phyloP scores from a whole-genome alignment of 805 yeast species.

The Teunomyces cretensis region DNA sequence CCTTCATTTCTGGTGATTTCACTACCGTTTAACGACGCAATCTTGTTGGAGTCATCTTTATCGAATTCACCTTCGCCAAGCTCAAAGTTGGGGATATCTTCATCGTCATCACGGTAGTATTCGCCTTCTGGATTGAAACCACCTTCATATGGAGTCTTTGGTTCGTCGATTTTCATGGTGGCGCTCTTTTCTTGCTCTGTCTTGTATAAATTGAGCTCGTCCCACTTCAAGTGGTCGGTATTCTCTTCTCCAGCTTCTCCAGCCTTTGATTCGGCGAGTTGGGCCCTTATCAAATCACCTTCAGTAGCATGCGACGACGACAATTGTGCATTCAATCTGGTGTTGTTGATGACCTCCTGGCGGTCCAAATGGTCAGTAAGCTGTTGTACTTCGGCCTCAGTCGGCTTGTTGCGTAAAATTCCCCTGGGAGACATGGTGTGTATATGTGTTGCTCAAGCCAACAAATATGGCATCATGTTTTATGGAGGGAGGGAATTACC shows the following conservation, averaged over 20 bases:
- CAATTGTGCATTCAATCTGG: conserved; percentile 68
- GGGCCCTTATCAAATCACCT: conserved; percentile 49
- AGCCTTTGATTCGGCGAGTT: conserved; percentile 36
- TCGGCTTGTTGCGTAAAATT: conserved; percentile 51
- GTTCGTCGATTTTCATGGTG: conserved; percentile 87
- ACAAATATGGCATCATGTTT: conserved; percentile 2
- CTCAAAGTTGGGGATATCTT: conserved; percentile 48
- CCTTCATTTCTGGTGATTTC: conserved; percentile 34
- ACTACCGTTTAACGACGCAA: conserved; percentile 41
- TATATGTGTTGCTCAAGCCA: background rate
- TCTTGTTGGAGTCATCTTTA: conserved; percentile 22
- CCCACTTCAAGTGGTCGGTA: conserved; percentile 67
- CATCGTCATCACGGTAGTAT: conserved; percentile 55
- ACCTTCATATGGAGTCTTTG: conserved; percentile 93
- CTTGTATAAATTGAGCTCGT: conserved; percentile 69
- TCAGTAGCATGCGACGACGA: conserved; percentile 27
- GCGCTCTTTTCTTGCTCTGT: conserved; percentile 73
- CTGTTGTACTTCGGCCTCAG: conserved; percentile 3
- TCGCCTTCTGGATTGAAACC: conserved; percentile 83
- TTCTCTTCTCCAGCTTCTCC: background rate
- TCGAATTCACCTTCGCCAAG: conserved; percentile 58
- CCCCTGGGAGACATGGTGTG: conserved; percentile 32
- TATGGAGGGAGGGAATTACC: background rate
- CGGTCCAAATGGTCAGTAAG: conserved; percentile 44
- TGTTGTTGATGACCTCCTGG: conserved; percentile 75